Base-by-base conservation (phyloP, 1,284 basidiomycete species). In the Athelia sp. region DNA sequence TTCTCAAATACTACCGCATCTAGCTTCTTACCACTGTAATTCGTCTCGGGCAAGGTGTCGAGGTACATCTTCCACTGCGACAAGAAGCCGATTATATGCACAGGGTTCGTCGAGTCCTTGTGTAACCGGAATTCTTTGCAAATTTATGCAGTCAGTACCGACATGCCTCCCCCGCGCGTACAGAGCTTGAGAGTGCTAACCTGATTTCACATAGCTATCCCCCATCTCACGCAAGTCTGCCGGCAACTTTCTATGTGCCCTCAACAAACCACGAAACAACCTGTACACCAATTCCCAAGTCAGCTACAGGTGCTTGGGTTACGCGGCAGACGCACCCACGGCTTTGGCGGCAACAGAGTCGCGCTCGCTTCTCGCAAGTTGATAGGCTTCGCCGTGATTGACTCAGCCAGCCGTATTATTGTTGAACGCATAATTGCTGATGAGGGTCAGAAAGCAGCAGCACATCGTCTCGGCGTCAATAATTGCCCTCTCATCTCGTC, bases 21-120 rank as follows among this genome's bases (percentile, higher is more conserved):
- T 48, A 97, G 68, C 55, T 73, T 86, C 61, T 81, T 84, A 19
- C 90, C 91, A 44, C 62, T 67, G 63, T 87, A 91, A 42, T 58
- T 59, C 53, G 70, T 62, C 2, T 65, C 66, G 14, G 84, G 78
- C 17, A 94, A 62, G 55, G 81, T 70, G 59, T 95, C 90, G 48
- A 97, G 75, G 65, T 97, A 98, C 52, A 80, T 63, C 66, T 95
- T 96, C 94, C 94, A 97, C 60, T 96, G 90, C 3, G 86, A 87
- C 15, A 97, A 73, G 63, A 98, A 98, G 1, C 91, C 93, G 63
- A 97, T 93, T 55, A 96, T 82, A 64, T 96, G 84, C 4, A 87
- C 75, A 2, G 92, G 90, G 68, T 97, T 96, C 29, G 84, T 84
- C 11, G 84, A 81, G n/a, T 78, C 71, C 56, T 72, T 79, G 54